Evolutionary conservation across 2,329 filamentous ascomycete genomes (phyloP), one percentile per base, ranked within the genome.

Genomic region (Apiospora kogelbergensis): DNA sequence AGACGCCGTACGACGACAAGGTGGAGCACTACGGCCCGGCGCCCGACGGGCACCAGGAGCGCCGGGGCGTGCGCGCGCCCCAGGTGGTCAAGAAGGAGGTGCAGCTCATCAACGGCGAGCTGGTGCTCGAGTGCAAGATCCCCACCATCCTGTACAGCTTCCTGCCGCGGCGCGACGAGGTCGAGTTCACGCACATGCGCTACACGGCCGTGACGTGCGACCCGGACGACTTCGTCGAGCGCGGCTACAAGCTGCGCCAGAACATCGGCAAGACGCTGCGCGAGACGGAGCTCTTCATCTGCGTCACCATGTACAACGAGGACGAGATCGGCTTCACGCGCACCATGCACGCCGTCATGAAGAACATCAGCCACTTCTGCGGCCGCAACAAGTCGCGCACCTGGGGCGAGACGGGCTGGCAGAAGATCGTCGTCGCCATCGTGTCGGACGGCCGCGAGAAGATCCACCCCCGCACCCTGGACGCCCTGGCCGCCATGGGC

Each of bases 291-390:
- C 85, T 98, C 1, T 98, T 98, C 81, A 97, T 98, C 76, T 95
- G 95, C 42, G 90, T 98, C 67, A 98, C 95, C 69, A 98, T 98
- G 95, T 99, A 99, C 84, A 99, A 99, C 78, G 96, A 99, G 78
- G 95, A 99, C 79, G 96, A 99, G 76, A 91, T 98, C 73, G 85
- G 98, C 70, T 98, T 99, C 78, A 94, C 96, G 30, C 90, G 96
- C 53, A 98, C 96, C 5, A 93, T 99, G 93, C 93, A 91, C 65
- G 96, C 96, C 80, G 94, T 99, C 6, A 95, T 98, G 85, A 98
- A 99, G 84, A 99, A 99, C 80, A 93, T 99, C 74, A 95, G 98
- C 80, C 95, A 95, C 84, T 98, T 99, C 93, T 98, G 96, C 81
- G 94, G 93, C 70, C 89, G 95, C 65, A 94, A 91, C 63, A 94